Evolutionary conservation across 2,329 filamentous ascomycete genomes (phyloP).

Genomic region (Neobulgaria alba): DNA sequence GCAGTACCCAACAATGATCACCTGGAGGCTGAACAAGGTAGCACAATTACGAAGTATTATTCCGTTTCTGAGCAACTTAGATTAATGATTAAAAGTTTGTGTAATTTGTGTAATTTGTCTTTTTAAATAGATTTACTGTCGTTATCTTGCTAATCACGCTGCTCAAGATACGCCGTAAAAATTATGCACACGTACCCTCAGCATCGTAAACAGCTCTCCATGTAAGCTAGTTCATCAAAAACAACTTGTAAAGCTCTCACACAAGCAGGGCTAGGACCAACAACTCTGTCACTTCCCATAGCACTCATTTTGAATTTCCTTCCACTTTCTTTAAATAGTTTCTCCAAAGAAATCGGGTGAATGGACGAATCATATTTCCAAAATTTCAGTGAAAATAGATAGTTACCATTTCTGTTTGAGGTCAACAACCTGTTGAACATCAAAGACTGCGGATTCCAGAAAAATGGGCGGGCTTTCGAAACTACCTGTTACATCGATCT

Average conservation of each 20-base stretch:
- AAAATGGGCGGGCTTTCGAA: conserved; percentile 85
- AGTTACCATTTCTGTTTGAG: conserved; percentile 78
- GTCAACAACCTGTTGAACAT: conserved; percentile 86
- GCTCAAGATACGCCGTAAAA: too few species aligned
- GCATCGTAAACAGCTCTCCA: too few species aligned
- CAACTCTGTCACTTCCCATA: conserved; percentile 70
- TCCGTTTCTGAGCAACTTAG: too few species aligned
- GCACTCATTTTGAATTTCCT: conserved; percentile 65
- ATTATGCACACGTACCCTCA: too few species aligned
- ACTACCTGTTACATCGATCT: conserved; percentile 71
- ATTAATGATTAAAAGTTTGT: too few species aligned
- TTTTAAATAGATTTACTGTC: too few species aligned
- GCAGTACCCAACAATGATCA: too few species aligned
- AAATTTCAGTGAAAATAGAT: conserved; percentile 80
- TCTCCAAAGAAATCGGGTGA: conserved; percentile 75
- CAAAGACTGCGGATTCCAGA: conserved; percentile 80
- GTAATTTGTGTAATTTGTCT: too few species aligned
- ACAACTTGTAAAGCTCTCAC: conserved; percentile 66
- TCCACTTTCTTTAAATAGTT: conserved; percentile 48
- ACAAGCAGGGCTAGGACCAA: conserved; percentile 81
- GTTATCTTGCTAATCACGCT: too few species aligned
- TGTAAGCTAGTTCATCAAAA: too few species aligned
- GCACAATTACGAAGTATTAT: too few species aligned
- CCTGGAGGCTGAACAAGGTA: too few species aligned
- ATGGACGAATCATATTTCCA: conserved; percentile 86